phyloP scores from a whole-genome alignment of 495 filamentous ascomycete species.

The Neurospora sp. region DNA sequence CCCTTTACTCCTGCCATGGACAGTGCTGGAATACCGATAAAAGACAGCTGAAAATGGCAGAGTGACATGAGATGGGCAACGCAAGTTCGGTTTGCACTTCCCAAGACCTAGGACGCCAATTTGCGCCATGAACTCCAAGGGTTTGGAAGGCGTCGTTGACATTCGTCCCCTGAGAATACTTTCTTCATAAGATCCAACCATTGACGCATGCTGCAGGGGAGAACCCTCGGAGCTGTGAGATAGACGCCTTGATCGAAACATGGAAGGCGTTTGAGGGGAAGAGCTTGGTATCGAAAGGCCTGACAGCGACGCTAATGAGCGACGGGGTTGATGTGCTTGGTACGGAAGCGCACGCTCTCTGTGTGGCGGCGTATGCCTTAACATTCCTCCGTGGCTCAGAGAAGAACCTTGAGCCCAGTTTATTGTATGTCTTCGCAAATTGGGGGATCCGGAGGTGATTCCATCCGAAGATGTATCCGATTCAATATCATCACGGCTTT shows the following conservation, averaged over 20 bases:
- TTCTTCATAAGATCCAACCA: slow-evolving; percentile 98
- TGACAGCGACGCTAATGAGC: slow-evolving; percentile 58
- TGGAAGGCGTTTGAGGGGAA: slow-evolving; percentile 52
- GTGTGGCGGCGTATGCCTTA: slow-evolving; percentile 26
- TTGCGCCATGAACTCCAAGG: slow-evolving; percentile 86
- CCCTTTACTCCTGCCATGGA: slow-evolving; percentile 45
- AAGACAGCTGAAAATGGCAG: slow-evolving; percentile 94
- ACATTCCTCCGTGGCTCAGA: slow-evolving; percentile 15
- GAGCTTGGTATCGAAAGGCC: slow-evolving; percentile 41
- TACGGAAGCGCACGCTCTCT: slow-evolving; percentile 51
- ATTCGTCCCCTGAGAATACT: slow-evolving; percentile 90
- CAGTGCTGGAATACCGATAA: slow-evolving; percentile 73
- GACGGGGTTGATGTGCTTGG: slow-evolving; percentile 61
- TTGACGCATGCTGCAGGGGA: slow-evolving; percentile 74
- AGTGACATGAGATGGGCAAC: slow-evolving; percentile 85
- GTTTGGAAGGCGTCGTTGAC: slow-evolving; percentile 93
- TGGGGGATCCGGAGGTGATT: slow-evolving; percentile 24
- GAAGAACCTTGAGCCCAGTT: slow-evolving; percentile 25
- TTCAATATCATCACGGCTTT: slow-evolving; percentile 77
- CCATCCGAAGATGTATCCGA: slow-evolving; percentile 41
- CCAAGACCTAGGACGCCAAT: slow-evolving; percentile 89
- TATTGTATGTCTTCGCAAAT: slow-evolving; percentile 30
- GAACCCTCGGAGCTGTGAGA: slow-evolving; percentile 68
- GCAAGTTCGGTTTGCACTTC: slow-evolving; percentile 76
- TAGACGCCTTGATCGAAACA: slow-evolving; percentile 52